These are phyloP conservation scores for Rostrohypoxylon terebratum DNA, from an alignment of 495 filamentous ascomycete species.

Conservation along the genomic window DNA sequence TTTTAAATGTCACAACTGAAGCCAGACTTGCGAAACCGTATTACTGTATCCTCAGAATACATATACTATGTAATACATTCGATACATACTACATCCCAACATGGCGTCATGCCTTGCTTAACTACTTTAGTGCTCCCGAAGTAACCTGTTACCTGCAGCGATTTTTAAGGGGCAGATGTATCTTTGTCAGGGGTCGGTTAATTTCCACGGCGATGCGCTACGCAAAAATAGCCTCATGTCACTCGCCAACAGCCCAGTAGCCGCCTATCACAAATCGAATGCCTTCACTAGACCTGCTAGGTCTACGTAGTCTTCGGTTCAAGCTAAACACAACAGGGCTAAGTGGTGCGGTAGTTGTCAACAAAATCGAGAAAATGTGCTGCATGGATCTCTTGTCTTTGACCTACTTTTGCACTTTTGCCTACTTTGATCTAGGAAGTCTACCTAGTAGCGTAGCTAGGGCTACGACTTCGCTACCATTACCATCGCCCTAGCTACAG, in stretches of 20 bases:
- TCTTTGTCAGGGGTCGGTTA: constrained; percentile 41
- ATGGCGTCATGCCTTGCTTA: constrained; percentile 31
- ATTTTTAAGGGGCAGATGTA: constrained; percentile 29
- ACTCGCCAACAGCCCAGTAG: constrained; percentile 44
- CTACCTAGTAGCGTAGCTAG: neutral
- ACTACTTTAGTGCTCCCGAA: constrained; percentile 31
- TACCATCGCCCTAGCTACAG: constrained; percentile 19
- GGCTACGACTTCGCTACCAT: constrained; percentile 17
- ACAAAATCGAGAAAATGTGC: constrained; percentile 15
- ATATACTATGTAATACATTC: neutral
- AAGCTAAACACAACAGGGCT: constrained; percentile 17
- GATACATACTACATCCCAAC: neutral
- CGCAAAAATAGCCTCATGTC: constrained; percentile 41
- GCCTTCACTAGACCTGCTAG: constrained; percentile 6
- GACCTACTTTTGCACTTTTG: neutral
- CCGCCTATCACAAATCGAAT: constrained; percentile 23
- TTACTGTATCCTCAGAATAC: constrained; percentile 7
- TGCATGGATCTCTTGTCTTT: neutral
- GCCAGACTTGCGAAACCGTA: constrained; percentile 6
- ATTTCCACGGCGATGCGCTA: constrained; percentile 41
- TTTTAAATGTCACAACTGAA: constrained; percentile 11
- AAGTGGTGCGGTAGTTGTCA: constrained; percentile 18
- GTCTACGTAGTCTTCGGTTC: constrained; percentile 1
- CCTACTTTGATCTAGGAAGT: neutral
- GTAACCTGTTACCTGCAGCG: constrained; percentile 25